Evolutionary conservation across 2,329 filamentous ascomycete genomes (phyloP).

Genomic region (Grosmannia penicillata): DNA sequence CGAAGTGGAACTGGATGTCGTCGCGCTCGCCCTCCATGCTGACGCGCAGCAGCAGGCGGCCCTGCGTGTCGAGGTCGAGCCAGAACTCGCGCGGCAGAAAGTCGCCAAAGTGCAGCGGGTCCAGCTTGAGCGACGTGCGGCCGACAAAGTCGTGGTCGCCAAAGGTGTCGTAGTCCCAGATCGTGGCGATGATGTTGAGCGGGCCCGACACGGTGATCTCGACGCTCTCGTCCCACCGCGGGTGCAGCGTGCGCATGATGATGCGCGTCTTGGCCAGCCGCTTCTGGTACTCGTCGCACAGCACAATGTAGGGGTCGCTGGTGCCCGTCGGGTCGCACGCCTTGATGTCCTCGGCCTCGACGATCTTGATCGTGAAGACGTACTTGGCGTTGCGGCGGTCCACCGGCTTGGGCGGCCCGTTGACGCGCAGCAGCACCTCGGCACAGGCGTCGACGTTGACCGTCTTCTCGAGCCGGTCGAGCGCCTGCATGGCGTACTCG

Average conservation of each 20-base stretch:
- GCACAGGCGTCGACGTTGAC: slow-evolving; percentile 90
- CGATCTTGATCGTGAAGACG: slow-evolving; percentile 97
- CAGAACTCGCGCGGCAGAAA: slow-evolving; percentile 94
- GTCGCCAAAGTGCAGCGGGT: slow-evolving; percentile 92
- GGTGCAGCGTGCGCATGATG: slow-evolving; percentile 79
- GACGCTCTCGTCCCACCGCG: slow-evolving; percentile 92
- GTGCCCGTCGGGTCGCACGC: slow-evolving; percentile 91
- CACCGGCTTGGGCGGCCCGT: slow-evolving; percentile 52
- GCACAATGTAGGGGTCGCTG: slow-evolving; percentile 92
- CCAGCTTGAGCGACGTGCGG: slow-evolving; percentile 92
- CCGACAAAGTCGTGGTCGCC: slow-evolving; percentile 97
- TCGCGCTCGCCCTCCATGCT: slow-evolving; percentile 98
- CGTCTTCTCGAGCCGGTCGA: slow-evolving; percentile 77
- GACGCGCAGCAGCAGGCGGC: slow-evolving; percentile 72
- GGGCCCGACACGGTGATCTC: slow-evolving; percentile 88
- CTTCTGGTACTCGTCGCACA: slow-evolving; percentile 96
- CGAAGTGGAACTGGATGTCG: slow-evolving; percentile 97
- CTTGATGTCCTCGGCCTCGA: slow-evolving; percentile 94
- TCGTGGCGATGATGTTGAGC: slow-evolving; percentile 87
- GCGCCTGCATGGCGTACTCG: slow-evolving; percentile 81
- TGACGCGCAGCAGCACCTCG: slow-evolving; percentile 58
- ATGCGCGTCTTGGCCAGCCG: slow-evolving; percentile 88
- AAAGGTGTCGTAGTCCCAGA: slow-evolving; percentile 97
- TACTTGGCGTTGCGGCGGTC: slow-evolving; percentile 66
- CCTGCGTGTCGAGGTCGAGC: slow-evolving; percentile 94